Base-by-base conservation (phyloP, 768 basidiomycete species). In the Kwoniella europaea region DNA sequence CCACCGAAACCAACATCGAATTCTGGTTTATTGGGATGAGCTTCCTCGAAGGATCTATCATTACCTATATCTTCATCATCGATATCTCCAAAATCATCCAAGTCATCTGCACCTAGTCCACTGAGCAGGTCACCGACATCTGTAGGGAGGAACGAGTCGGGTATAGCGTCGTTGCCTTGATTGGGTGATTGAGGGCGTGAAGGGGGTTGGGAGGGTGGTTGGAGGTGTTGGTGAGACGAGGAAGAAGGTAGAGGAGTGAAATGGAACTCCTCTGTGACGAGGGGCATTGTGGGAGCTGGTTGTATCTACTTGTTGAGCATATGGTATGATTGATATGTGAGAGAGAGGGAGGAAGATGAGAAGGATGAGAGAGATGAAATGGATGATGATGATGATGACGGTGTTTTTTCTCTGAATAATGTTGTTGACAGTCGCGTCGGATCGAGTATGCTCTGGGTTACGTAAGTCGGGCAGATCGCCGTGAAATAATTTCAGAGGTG, bases 41-140 rank as follows among this genome's bases (percentile, higher is more conserved):
- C 65, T 41, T 44, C 52, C 12, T 67, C 65, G 67, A 68, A 61
- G 24, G 67, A 68, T 62, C 29, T 59, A 41, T 71, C 69, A 42
- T 57, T 59, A 3, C 44, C 55, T n/a, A 65, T 52, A 55, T 53
- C 58, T 13, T 53, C 57, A 22, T 44, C 54, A 46, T 73, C 71
- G 24, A 69, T 67, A 50, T 76, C 75, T 43, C 69, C 73, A 44
- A 76, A 75, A 52, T 74, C 73, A 52, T 75, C 65, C 43, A 79
- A 44, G 43, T 80, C 79, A 44, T 73, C 76, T 50, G 73, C 73
- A 6, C 60, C 72, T 5, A 80, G 64, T 15, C 76, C 76, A 13
- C 61, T 54, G 10, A 79, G 71, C 27, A 79, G 65, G 29, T 77
- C 74, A 20, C 68, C 77, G n/a, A 67, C 46, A 44, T 70, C 72